Conservation (phyloP, 2,329 filamentous ascomycete genomes). For the Xylaria sp. region DNA sequence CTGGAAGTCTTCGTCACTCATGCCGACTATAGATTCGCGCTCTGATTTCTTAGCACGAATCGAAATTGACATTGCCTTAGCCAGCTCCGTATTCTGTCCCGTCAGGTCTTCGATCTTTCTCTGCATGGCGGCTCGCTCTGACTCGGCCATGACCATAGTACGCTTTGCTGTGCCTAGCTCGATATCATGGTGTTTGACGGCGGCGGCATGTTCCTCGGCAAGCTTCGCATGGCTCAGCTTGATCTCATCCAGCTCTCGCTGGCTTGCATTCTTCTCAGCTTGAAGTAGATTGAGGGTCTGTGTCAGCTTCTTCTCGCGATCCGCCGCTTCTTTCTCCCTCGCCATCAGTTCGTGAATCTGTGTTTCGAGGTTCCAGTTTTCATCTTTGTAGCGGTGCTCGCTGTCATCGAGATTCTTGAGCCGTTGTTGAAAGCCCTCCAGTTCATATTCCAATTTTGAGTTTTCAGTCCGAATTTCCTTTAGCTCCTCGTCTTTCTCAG, state of each 20-base stretch:
- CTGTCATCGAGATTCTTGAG: conserved; percentile 89
- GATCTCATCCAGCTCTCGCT: conserved; percentile 91
- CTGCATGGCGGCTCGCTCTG: conserved; percentile 81
- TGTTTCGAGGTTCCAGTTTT: conserved; percentile 97
- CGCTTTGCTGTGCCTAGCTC: conserved; percentile 87
- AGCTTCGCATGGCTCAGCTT: conserved; percentile 83
- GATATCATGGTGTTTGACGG: conserved; percentile 86
- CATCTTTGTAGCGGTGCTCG: conserved; percentile 95
- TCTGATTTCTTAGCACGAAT: conserved; percentile 76
- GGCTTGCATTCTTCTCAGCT: conserved; percentile 78
- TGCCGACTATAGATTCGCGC: conserved; percentile 66
- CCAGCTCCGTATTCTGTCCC: conserved; percentile 90
- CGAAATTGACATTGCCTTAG: conserved; percentile 77
- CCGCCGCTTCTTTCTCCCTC: conserved; percentile 77
- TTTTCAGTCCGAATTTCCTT: conserved; percentile 80
- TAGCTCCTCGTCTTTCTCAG: conserved; percentile 88
- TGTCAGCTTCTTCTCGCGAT: conserved; percentile 84
- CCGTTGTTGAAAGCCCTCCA: conserved; percentile 81
- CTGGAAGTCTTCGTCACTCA: conserved; percentile 72
- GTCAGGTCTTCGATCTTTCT: conserved; percentile 89
- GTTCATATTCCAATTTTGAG: conserved; percentile 83
- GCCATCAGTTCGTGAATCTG: conserved; percentile 85
- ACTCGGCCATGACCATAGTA: conserved; percentile 80
- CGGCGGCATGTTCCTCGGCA: conserved; percentile 79
- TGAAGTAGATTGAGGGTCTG: conserved; percentile 76